Base-by-base conservation (phyloP, 306 rosid species). In the Rosa lucieae region DNA sequence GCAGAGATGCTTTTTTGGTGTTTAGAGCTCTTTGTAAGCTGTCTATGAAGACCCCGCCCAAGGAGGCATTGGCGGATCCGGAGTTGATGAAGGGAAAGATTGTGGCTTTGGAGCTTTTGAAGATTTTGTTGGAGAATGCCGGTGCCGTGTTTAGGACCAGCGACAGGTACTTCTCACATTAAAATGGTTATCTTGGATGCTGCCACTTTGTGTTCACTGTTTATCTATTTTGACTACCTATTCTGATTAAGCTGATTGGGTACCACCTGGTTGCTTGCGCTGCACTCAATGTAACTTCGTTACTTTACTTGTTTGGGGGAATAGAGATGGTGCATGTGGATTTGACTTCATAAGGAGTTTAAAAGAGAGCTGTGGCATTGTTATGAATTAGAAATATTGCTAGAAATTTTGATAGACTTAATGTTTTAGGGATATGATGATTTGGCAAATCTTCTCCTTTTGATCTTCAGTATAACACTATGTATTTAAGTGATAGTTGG, bases 111-210 rank as follows among this genome's bases (percentile, higher is more conserved):
- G 99, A 96, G 86, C 85, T 96, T 82, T 78, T 96, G 83, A 96
- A 96, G 92, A 96, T 96, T 84, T 87, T 96, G 89, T 88, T 96
- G 76, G 99, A 96, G 86, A 96, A 96, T 53, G 98, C 99, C 3
- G 99, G 99, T 61, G 99, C 99, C 78, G 96, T 96, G 46, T 96
- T 96, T 88, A 84, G 99, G 83, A 96, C 99, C 17, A 96, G 99
- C 76, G 99, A 93, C 26, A 93, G 99, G 99, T 96, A 90, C 80
- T 17, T 81, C 59, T 73, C 68, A 9, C 77, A 13, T 63, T 76
- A 12, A 52, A 26, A 52, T 21, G 23, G 26, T 23, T 73, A 67
- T 75, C 63, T 48, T 51, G 1, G 26, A 42, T 44, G 78, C 63
- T 59, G 29, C 59, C 2, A 46, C 32, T 42, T 74, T 61, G 68